Evolutionary conservation across 1,284 basidiomycete species (phyloP), one percentile per base, ranked within the genome.

Genomic region (Apiotrichum montevideense): DNA sequence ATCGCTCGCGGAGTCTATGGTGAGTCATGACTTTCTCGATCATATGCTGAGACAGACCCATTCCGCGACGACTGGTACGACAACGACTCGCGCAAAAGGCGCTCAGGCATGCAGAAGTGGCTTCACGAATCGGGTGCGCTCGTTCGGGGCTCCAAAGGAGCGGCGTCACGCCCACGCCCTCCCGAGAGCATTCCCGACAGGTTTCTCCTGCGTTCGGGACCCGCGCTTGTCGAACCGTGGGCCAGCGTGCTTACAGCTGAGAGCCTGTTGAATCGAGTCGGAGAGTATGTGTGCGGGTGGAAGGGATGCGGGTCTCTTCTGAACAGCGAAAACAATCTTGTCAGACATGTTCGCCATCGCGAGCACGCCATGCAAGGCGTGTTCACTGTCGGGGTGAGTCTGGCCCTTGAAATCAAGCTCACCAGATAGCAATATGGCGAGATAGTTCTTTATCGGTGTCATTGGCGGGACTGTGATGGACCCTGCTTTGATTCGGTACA

Each of bases 261-360:
- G 3, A 65, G 60, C 11, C 44, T 74, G 32, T 46, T 68, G 6
- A 58, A 66, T n/a, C 57, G 68, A 7, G 35, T 58, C 8, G 56
- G 51, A n/a, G 54, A 58, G 37, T 59, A 59, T 21, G 6, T 14
- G 7, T 74, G 72, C 47, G 56, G 53, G 6, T 74, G 72, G 72
- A 66, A 72, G 52, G 68, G 66, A 4, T 74, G 72, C 33, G 64
- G 65, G 45, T 61, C 69, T 0, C 51, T 67, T 9, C 54, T 74
- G 10, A 70, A 50, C 4, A 63, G 56, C 35, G 70, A 74, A 54
- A 33, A 41, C 35, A 51, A 59, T n/a, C 60, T 74, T 5, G 34
- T 46, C 14, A 58, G 54, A 47, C 72, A 74, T 53, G 59, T 72
- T 4, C 46, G 47, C 5, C 34, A 34, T 29, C 49, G 63, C 5